Evolutionary conservation across 352 stramenopile species (phyloP), one percentile per base, ranked within the genome.

Genomic region (Aphanomyces cochlioides): DNA sequence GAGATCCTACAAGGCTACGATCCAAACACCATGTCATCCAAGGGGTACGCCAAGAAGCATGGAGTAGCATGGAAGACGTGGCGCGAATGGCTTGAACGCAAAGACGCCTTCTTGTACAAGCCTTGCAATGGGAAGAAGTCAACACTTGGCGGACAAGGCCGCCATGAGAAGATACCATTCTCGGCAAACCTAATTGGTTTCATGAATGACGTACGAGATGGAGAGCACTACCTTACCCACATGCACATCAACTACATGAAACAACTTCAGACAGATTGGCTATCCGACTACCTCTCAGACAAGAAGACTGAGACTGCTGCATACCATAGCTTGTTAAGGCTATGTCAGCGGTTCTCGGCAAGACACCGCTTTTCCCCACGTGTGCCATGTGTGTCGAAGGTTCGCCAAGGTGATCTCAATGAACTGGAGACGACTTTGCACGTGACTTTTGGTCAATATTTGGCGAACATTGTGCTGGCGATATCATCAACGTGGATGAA

Each of bases 171-270:
- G 8, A 58, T 58, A 13, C 50, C n/a, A 10, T 58, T 58, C n/a
- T n/a, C 50, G 8, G 8, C 8, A 21, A 34, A 58, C 8, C n/a
- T 58, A 19, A 1, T 21, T 19, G 50, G 7, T 10, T 58, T 58
- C 3, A 58, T 58, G 50, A 58, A 58, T 34, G 8, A 58, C 8
- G 50, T 58, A 21, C 50, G 50, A 12, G 2, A 58, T 19, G 50
- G 50, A 10, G 50, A 58, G n/a, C 50, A 58, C n/a, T 19, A 21
- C n/a, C 37, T 58, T n/a, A 58, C 50, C 8, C 50, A 58, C 50
- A 58, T 34, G 13, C 50, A 58, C n/a, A 19, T 58, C n/a, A 58
- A 2, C 50, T 58, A 38, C n/a, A 58, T 58, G 50, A 58, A 58
- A 3, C 28, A n/a, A 8, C 50, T 1, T 58, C 8, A 58, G 13